These are phyloP conservation scores for Erigeron philadelphicus DNA, from an alignment of 140 eudicot genomes.

Conservation along the genomic window DNA sequence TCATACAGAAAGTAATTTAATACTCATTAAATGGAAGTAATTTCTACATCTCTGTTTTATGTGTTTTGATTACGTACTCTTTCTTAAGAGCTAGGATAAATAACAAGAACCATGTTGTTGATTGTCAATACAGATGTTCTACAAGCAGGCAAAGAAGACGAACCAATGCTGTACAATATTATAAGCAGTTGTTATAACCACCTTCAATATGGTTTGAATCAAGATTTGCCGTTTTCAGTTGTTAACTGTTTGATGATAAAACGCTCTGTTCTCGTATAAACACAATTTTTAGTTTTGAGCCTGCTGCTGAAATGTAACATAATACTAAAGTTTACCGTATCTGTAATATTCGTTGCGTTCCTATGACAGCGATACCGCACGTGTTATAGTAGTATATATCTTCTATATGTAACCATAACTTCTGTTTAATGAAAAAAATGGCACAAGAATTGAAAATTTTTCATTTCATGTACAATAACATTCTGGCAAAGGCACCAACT, in stretches of 20 bases:
- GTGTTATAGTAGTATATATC: background rate
- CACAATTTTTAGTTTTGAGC: conserved; percentile 13
- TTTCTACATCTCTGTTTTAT: background rate
- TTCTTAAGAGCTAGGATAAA: background rate
- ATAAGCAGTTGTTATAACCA: conserved; percentile 32
- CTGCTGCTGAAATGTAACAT: conserved; percentile 16
- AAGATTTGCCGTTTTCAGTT: background rate
- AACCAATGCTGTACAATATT: conserved; percentile 81
- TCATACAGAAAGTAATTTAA: background rate
- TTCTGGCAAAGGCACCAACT: too few relatives aligned
- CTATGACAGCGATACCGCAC: background rate
- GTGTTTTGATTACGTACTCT: background rate
- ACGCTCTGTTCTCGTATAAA: background rate
- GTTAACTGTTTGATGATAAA: conserved; percentile 4
- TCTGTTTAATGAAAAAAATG: too few relatives aligned
- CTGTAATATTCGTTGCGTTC: conserved; percentile 3
- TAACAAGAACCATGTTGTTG: conserved; percentile 12
- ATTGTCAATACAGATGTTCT: conserved; percentile 66
- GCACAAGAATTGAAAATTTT: too few relatives aligned
- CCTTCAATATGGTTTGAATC: conserved; percentile 1
- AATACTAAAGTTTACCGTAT: conserved; percentile 15
- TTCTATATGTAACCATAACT: too few relatives aligned
- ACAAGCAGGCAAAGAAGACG: conserved; percentile 94
- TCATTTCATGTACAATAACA: too few relatives aligned
- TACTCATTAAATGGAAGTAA: background rate